phyloP scores from a whole-genome alignment of 495 filamentous ascomycete genomes.

The Alectoria sarmentosa region DNA sequence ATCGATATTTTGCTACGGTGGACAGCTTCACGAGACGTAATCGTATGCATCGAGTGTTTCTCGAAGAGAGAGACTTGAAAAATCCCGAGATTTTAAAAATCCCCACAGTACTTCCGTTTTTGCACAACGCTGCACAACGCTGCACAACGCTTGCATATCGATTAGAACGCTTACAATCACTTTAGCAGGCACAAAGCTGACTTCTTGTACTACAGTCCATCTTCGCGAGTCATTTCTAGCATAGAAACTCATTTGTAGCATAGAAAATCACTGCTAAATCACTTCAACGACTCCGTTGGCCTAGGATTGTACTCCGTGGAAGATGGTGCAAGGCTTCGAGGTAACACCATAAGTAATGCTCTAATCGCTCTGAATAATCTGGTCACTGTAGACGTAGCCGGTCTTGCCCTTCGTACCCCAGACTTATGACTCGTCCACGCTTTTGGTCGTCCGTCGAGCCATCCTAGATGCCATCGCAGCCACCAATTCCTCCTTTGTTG shows the following conservation, averaged over 20 bases:
- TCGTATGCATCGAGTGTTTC: background rate
- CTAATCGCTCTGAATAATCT: too few relatives aligned
- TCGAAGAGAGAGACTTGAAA: too few relatives aligned
- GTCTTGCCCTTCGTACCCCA: background rate
- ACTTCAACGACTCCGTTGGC: background rate
- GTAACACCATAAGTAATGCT: too few relatives aligned
- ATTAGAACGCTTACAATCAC: too few relatives aligned
- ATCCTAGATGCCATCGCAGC: conserved; percentile 42
- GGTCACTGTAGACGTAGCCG: background rate
- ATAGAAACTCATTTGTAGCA: background rate
- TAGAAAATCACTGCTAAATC: background rate
- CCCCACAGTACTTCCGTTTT: background rate
- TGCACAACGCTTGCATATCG: too few relatives aligned
- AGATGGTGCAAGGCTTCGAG: too few relatives aligned
- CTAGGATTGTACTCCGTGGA: background rate
- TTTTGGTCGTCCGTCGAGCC: background rate
- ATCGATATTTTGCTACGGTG: background rate
- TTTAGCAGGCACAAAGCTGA: background rate
- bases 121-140: background rate
- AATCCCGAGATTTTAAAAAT: background rate
- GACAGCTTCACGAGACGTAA: background rate
- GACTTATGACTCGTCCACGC: background rate
- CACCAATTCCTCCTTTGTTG: conserved; percentile 53
- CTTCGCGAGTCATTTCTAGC: background rate
- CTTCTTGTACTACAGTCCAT: background rate